These are phyloP conservation scores for Fusarium vanettenii DNA, from an alignment of 2,329 filamentous ascomycete species.

Conservation along the genomic window DNA sequence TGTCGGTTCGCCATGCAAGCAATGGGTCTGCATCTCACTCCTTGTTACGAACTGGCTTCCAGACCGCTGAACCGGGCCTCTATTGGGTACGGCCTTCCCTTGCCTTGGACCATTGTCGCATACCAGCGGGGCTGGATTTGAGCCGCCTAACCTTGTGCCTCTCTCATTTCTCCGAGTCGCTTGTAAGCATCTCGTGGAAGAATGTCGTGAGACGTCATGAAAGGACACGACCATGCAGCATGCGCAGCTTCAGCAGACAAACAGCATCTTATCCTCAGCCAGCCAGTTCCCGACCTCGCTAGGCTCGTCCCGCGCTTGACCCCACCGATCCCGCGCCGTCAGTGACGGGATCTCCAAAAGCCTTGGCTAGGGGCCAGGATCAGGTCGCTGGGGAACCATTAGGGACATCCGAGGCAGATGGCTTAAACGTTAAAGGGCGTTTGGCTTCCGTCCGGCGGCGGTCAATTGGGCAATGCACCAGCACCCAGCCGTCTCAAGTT, in stretches of 20 bases:
- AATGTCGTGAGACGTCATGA: not conserved
- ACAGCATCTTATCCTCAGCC: not conserved
- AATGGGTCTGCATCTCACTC: constrained; percentile 39
- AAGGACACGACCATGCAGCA: not conserved
- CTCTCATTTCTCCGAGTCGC: not conserved
- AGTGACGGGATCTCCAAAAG: constrained; percentile 33
- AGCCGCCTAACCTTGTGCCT: constrained; percentile 17
- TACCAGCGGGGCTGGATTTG: constrained; percentile 20
- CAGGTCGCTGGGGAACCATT: constrained; percentile 10
- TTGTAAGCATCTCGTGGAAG: not conserved
- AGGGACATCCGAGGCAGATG: constrained; percentile 7
- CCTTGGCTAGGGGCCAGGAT: constrained; percentile 24
- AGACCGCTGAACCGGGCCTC: constrained; percentile 7
- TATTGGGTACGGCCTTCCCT: constrained; percentile 13
- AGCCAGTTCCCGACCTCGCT: constrained; percentile 22
- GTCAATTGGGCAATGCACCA: constrained; percentile 30
- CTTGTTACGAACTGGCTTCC: constrained; percentile 32
- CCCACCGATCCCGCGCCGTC: constrained; percentile 38
- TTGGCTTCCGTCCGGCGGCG: not conserved
- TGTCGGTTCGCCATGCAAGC: constrained; percentile 45
- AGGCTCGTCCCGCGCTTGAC: constrained; percentile 43
- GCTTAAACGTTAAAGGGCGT: constrained; percentile 16
- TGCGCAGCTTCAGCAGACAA: not conserved
- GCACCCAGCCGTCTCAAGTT: constrained; percentile 14
- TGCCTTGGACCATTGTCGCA: constrained; percentile 24